Evolutionary conservation across 2,329 filamentous ascomycete genomes (phyloP), one percentile per base, ranked within the genome.

Genomic region (Colletotrichum zoysiae): DNA sequence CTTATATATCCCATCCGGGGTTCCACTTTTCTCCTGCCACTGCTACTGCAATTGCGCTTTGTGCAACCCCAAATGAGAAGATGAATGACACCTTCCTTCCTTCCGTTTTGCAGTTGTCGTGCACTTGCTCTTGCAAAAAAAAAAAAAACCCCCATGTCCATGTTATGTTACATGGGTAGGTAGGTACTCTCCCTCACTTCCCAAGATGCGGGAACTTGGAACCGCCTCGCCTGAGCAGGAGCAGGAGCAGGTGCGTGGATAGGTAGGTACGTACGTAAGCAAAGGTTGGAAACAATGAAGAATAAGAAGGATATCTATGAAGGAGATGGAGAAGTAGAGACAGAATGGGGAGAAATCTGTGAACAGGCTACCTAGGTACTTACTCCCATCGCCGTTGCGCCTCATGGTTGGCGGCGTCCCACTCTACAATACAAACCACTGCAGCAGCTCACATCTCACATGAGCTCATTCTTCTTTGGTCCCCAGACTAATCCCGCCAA

Each of bases 401-500:
- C 7, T 38, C 26, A 33, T 42, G 14, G 30, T 30, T 30, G 30
- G 30, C 30, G 30, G 30, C 30, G 30, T 30, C 30, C 4, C 50
- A 14, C 48, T n/a, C 48, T 35, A 14, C 35, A 20, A 55, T 20
- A 14, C 35, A 20, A 55, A 59, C 26, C 55, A 55, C 46, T 61
- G 53, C 35, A 38, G 51, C 26, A 50, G 44, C 65, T 67, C 68
- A 71, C 53, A 59, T 63, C n/a, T 64, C 51, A 68, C 58, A 68
- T 63, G 40, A 35, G 44, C 16, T 18, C 23, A 30, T 51, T 65
- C 53, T 58, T 40, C n/a, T 30, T 46, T 59, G 5, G 51, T 46
- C 58, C 51, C 55, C 55, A 64, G 63, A 60, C 30, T 33, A 35
- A 44, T 26, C 46, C 46, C 46, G 46, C 46, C 20, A 26, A 38